These are phyloP conservation scores for Trichaptum fuscoviolaceum DNA, from an alignment of 768 basidiomycete species.

Conservation along the genomic window DNA sequence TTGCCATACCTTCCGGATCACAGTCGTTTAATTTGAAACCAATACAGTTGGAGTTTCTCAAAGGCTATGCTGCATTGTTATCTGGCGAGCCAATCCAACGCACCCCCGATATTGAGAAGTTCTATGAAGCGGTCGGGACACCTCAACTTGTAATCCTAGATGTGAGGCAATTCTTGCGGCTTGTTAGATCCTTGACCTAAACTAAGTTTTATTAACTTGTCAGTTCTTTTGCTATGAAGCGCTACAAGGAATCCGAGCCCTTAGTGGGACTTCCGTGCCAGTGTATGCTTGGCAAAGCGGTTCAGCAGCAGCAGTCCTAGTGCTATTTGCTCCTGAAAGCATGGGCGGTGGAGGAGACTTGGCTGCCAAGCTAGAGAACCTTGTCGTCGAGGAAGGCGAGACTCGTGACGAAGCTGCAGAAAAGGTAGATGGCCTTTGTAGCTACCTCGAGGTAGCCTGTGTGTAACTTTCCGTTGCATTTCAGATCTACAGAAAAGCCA, in stretches of 20 bases:
- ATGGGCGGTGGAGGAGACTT: background rate
- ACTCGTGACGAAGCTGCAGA: background rate
- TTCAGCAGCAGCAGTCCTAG: background rate
- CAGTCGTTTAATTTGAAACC: background rate
- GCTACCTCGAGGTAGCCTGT: background rate
- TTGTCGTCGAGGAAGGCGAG: background rate
- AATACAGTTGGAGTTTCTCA: background rate
- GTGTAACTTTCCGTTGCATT: background rate
- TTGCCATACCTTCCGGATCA: background rate
- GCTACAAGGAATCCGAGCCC: background rate
- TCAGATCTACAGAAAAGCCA: slow-evolving; percentile 5
- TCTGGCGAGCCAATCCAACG: background rate
- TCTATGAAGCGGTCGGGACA: background rate
- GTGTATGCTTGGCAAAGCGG: background rate
- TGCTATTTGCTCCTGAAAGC: background rate
- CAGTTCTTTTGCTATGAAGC: background rate
- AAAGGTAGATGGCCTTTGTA: background rate
- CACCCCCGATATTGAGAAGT: background rate
- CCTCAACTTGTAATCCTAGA: background rate
- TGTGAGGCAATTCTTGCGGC: background rate
- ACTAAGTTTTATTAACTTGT: background rate
- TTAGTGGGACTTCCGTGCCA: background rate
- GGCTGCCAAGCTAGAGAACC: background rate
- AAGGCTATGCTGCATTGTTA: background rate
- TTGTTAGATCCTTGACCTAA: background rate